Conservation (phyloP, 225 moss, liverwort and hornwort genomes). For the Anthoceros angustus region DNA sequence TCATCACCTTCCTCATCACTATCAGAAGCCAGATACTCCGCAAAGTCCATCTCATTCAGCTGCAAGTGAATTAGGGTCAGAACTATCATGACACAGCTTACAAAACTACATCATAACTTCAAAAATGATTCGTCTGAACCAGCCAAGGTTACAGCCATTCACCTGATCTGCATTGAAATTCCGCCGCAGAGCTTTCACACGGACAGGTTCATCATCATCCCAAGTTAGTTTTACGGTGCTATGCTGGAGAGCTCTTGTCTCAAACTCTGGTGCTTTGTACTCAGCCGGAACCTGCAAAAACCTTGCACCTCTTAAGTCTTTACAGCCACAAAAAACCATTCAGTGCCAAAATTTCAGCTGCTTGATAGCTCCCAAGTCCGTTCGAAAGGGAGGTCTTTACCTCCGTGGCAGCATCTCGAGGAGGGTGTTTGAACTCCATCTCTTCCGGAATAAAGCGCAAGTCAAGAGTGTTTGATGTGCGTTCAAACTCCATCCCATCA, state of each 20-base stretch:
- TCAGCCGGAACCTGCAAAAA: slow-evolving; percentile 15
- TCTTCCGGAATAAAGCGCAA: slow-evolving; percentile 73
- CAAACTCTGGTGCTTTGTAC: slow-evolving; percentile 75
- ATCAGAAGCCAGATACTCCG: slow-evolving; percentile 52
- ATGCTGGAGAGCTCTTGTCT: slow-evolving; percentile 86
- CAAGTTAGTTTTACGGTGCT: slow-evolving; percentile 88
- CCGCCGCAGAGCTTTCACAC: slow-evolving; percentile 65
- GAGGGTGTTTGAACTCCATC: slow-evolving; percentile 46
- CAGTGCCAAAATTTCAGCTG: neutral
- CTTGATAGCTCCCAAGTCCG: neutral
- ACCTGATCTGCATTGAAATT: slow-evolving; percentile 65
- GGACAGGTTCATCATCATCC: slow-evolving; percentile 94
- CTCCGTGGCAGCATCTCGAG: slow-evolving; percentile 58
- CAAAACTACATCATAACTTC: too few relatives aligned
- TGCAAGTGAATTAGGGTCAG: neutral
- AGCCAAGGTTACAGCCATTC: neutral
- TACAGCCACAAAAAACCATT: neutral
- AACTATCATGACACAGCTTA: neutral
- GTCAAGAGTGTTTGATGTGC: slow-evolving; percentile 87
- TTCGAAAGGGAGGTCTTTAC: slow-evolving; percentile 6
- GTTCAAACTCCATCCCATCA: slow-evolving; percentile 91
- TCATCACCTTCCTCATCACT: slow-evolving; percentile 46
- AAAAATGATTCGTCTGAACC: too few relatives aligned
- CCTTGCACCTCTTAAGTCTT: neutral
- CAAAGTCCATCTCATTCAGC: slow-evolving; percentile 91